A percentile compares a stretch with the other conserved stretches of the same genome.
Evolutionary conservation across 1,139 yeast species (phyloP).

Genomic region (Magnusiomyces magnusii): DNA sequence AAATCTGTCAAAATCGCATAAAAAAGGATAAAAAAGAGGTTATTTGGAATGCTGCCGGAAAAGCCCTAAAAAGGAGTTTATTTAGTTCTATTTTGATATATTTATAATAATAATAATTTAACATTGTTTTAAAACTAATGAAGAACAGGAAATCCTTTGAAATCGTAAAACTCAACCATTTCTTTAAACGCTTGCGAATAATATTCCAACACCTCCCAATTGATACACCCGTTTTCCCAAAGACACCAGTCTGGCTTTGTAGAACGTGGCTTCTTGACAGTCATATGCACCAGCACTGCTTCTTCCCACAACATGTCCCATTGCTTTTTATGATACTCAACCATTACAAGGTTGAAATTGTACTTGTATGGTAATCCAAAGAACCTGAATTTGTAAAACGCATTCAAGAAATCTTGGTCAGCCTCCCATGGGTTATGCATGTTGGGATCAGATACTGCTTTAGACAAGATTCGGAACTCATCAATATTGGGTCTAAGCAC

Average conservation of each 20-base stretch:
- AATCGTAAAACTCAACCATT: slow-evolving; percentile 22
- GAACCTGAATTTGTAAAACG: slow-evolving; percentile 20
- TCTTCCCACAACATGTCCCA: slow-evolving; percentile 25
- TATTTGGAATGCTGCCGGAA: too few species aligned
- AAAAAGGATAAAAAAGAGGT: too few species aligned
- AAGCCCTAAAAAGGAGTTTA: too few species aligned
- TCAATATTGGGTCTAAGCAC: slow-evolving; percentile 22
- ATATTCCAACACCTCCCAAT: slow-evolving; percentile 22
- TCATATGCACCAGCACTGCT: slow-evolving; percentile 23
- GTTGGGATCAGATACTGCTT: slow-evolving; percentile 22
- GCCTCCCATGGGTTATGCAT: slow-evolving; percentile 26
- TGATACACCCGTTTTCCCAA: slow-evolving; percentile 9
- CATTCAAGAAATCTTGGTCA: slow-evolving; percentile 24
- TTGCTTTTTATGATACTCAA: slow-evolving; percentile 16
- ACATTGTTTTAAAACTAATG: slow-evolving; percentile 11
- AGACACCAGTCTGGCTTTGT: slow-evolving; percentile 9
- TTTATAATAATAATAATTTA: too few species aligned
- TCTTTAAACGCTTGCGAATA: slow-evolving; percentile 21
- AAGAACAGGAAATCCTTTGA: slow-evolving; percentile 17
- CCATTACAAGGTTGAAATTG: slow-evolving; percentile 23
- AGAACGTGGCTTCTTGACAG: slow-evolving; percentile 13
- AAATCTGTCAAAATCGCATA: too few species aligned
- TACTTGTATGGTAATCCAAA: slow-evolving; percentile 23
- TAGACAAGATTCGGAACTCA: slow-evolving; percentile 20
- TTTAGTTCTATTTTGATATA: too few species aligned